Base-by-base conservation (phyloP, 2,329 filamentous ascomycete genomes). In the Dactylellina drechsleri region DNA sequence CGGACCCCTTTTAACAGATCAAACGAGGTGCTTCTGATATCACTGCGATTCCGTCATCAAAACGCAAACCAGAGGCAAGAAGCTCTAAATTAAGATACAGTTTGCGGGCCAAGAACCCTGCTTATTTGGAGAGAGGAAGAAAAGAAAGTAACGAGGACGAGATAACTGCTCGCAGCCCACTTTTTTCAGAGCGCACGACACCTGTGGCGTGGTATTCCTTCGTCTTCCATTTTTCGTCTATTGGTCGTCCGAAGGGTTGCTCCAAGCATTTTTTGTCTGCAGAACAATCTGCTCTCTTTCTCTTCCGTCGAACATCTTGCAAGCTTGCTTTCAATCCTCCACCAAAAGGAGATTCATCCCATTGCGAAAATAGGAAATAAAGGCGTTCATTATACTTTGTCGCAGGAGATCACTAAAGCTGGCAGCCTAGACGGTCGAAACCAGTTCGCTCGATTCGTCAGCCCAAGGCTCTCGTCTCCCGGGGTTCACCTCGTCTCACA, bases 401-500 rank as follows among this genome's bases (percentile, higher is more conserved):
- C 28, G 28, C 41, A 49, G 26, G 60, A 45, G 52, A 70, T 15
- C 59, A 67, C 52, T 43, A 74, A 50, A 53, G 56, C 70, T 43
- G 56, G 56, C 40, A 59, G 65, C 64, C 65, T 67, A 74, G 70
- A 62, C 62, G 66, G 49, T 74, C 57, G 61, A 74, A 64, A 67
- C 56, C 49, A 26, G 61, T 66, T 74, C 45, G 70, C 62, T 74
- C 57, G 31, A 74, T 74, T 67, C 70, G 70, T 67, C 57, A 61
- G 60, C 58, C 64, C 68, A 73, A 73, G 68, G 40, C 62, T 64
- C 70, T 74, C 70, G 70, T 74, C 70, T 74, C 70, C 70, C 65
- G 57, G 70, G 70, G 70, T 74, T 74, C 70, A 74, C 70, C 70
- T 74, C 70, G 70, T 74, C 70, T 67, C 70, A 74, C 18, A 74